Percentiles rank a stretch among this genome's conserved stretches.
These are phyloP conservation scores for Podila epicladia DNA, from an alignment of 192 early-diverging fungal species.

Conservation along the genomic window DNA sequence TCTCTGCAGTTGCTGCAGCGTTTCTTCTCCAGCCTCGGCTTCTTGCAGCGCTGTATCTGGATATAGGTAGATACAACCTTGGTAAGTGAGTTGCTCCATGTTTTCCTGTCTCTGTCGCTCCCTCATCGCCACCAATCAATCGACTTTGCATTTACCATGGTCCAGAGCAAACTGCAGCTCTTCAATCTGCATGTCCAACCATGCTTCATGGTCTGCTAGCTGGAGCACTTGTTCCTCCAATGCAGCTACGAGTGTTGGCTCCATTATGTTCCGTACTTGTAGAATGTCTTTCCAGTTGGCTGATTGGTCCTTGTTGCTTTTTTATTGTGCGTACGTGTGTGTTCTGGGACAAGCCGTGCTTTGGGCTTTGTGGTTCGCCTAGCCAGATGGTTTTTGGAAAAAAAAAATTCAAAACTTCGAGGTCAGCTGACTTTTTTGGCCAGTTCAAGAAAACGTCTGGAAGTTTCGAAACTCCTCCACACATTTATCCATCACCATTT, in stretches of 20 bases:
- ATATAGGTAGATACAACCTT: neutral
- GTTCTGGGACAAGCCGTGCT: no score
- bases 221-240: slow-evolving; percentile 40
- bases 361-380: no score
- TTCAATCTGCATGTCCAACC: slow-evolving; percentile 44
- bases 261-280: neutral
- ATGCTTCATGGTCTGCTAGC: slow-evolving; percentile 39
- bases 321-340: neutral
- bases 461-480: neutral
- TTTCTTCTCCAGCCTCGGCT: neutral
- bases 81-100: neutral
- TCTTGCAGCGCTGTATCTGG: neutral
- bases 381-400: neutral
- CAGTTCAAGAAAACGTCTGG: neutral
- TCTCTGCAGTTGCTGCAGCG: neutral
- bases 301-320: neutral
- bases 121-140: no score
- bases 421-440: neutral
- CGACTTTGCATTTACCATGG: slow-evolving; percentile 8
- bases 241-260: slow-evolving; percentile 3
- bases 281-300: no score
- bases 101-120: neutral
- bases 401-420: neutral
- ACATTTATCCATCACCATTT: neutral
- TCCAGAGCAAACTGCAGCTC: slow-evolving; percentile 31